Evolutionary conservation across 495 filamentous ascomycete species (phyloP), one percentile per base, ranked within the genome.

Genomic region (Penicillium maclennaniae): DNA sequence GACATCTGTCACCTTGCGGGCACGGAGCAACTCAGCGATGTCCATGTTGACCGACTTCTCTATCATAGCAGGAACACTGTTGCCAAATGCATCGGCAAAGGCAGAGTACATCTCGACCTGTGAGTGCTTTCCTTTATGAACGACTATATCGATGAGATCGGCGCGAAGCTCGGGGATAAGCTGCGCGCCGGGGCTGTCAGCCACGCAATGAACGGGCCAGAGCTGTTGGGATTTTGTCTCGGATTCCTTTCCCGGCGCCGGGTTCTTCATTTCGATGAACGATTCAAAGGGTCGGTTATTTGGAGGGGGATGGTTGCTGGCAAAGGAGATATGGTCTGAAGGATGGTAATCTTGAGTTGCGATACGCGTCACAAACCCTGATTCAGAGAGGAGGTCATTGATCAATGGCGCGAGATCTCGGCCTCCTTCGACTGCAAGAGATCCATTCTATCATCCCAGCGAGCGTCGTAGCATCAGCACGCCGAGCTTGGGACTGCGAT

Each of bases 311-410:
- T 97, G 91, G 71, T 91, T 93, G 34, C 73, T 72, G 21, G 88
- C 90, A 70, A 97, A 97, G 37, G 95, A 97, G 67, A 96, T 81
- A 73, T 97, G 93, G 63, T 87, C 67, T 6, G 56, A 53, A 0
- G 93, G 93, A 66, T 97, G 93, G 76, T 81, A 95, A 77, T 98
- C 93, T 62, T 89, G 85, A 21, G 92, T 96, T 43, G 89, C 89
- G 53, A 97, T 74, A 45, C 85, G 87, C 46, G 86, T 59, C 28
- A 75, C 70, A 65, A 96, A 92, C 36, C 68, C 59, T 3, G 89
- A 86, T 25, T 87, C 72, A 1, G 71, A 61, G 23, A 97, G 83
- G 43, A 97, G 84, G 27, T 67, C 53, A 75, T 97, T 97, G 70
- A 97, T 83, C 3, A 76, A 56, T 4, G 83, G 80, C 3, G 82